A percentile compares a stretch with the other conserved stretches of the same genome.
Evolutionary conservation across 1,284 basidiomycete genomes (phyloP).

Genomic region (Fistulina hepatica): DNA sequence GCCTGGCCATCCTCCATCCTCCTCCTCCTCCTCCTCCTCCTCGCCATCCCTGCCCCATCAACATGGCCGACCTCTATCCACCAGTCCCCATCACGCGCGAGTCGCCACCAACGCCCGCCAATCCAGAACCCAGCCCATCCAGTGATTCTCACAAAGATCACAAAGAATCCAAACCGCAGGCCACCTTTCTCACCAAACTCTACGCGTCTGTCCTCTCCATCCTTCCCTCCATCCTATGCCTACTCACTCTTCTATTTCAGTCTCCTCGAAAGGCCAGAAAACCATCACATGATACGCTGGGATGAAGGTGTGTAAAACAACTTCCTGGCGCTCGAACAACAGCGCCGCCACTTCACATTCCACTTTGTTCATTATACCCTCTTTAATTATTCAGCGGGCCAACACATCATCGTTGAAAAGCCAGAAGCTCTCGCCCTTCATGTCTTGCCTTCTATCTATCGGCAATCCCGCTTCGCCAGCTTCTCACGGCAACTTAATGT

Average conservation of each 20-base stretch:
- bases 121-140: conserved; percentile 31
- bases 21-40: too few relatives aligned
- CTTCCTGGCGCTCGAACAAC: too few relatives aligned
- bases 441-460: conserved; percentile 80
- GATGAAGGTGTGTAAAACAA: too few relatives aligned
- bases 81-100: conserved; percentile 40
- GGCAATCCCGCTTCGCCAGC: conserved; percentile 87
- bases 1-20: too few relatives aligned
- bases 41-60: too few relatives aligned
- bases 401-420: conserved; percentile 85
- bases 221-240: conserved; percentile 16
- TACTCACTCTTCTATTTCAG: conserved; percentile 30
- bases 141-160: conserved; percentile 28
- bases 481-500: conserved; percentile 92
- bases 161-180: conserved; percentile 67
- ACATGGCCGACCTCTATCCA: conserved; percentile 63
- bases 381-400: too few relatives aligned
- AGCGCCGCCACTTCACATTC: too few relatives aligned
- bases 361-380: too few relatives aligned
- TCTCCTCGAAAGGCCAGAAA: conserved; percentile 73
- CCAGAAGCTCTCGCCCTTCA: conserved; percentile 84
- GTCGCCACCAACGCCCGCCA: conserved; percentile 31
- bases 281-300: conserved; percentile 90
- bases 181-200: conserved; percentile 85
- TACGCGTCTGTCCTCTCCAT: conserved; percentile 49